Base-by-base conservation (phyloP, 2,329 filamentous ascomycete genomes). In the Ophiostoma angusticollis region DNA sequence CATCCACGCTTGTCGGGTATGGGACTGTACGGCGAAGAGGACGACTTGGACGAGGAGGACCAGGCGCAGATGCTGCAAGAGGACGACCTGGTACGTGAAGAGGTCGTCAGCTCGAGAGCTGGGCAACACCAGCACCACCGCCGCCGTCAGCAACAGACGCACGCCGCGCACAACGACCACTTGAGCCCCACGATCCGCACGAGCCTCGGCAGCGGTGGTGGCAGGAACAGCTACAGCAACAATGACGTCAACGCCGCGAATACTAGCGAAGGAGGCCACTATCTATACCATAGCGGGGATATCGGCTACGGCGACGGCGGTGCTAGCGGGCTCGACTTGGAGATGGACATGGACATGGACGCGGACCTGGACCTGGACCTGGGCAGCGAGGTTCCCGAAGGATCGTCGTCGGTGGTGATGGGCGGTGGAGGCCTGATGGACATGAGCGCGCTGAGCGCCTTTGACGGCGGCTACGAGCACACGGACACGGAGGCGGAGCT, bases 291-390 rank as follows among this genome's bases (percentile, higher is more conserved):
- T 14, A 6, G 27, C 13, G 34, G 21, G n/a, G 19, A 24, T 2
- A 25, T 6, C 9, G 32, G 30, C 17, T 23, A 31, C 9, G 41
- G 29, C 31, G 31, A 34, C 9, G 33, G 38, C 14, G 31, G 16
- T 12, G 32, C 21, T 14, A 21, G 17, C 9, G 30, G 29, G 49
- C 40, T 12, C 16, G 42, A 41, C 17, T 50, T 52, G 23, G 42
- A 43, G 22, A 56, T 50, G 39, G 63, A 65, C 45, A 63, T 73
- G 61, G 68, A 68, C 51, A 78, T 80, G 71, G 76, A 72, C 36
- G 74, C 68, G n/a, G 70, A 85, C 52, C 63, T 84, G 29, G 80
- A 85, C 54, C 74, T 68, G n/a, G 70, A 85, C 52, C 63, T 84
- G 29, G 80, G 84, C 54, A 78, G 75, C 35, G 78, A 80, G 43